Conservation (phyloP, 2,329 filamentous ascomycete species). For the Aspergillus ochraceus region DNA sequence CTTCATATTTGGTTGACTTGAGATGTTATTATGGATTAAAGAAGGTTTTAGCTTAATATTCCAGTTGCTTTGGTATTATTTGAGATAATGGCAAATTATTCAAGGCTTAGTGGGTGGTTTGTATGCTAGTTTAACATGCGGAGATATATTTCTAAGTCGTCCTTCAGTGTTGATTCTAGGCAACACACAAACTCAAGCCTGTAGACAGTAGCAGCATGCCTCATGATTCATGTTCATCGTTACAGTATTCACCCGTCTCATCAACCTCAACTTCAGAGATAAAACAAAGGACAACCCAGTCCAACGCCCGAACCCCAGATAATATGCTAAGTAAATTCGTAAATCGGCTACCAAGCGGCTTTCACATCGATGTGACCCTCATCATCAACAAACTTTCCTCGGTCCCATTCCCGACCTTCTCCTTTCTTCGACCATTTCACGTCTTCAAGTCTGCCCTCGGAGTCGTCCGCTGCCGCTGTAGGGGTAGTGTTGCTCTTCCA, state of each 20-base stretch:
- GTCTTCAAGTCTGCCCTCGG: slow-evolving; percentile 64
- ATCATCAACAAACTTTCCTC: slow-evolving; percentile 60
- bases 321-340: background rate
- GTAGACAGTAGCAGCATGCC: background rate
- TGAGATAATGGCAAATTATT: no score
- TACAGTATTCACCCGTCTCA: background rate
- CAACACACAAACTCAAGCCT: no score
- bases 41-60: no score
- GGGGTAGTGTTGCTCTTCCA: slow-evolving; percentile 66
- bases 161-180: no score
- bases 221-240: background rate
- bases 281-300: background rate
- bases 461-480: slow-evolving; percentile 39
- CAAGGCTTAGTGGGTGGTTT: no score
- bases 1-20: no score
- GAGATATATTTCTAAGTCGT: no score
- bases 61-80: no score
- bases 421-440: slow-evolving; percentile 73
- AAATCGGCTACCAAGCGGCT: slow-evolving; percentile 46
- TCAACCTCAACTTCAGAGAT: background rate
- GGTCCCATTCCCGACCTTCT: slow-evolving; percentile 67
- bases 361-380: slow-evolving; percentile 55
- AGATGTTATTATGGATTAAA: no score
- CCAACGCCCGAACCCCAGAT: background rate
- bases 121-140: no score